Base-by-base conservation (phyloP, 2,329 filamentous ascomycete genomes). In the Pseudopithomyces chartarum region DNA sequence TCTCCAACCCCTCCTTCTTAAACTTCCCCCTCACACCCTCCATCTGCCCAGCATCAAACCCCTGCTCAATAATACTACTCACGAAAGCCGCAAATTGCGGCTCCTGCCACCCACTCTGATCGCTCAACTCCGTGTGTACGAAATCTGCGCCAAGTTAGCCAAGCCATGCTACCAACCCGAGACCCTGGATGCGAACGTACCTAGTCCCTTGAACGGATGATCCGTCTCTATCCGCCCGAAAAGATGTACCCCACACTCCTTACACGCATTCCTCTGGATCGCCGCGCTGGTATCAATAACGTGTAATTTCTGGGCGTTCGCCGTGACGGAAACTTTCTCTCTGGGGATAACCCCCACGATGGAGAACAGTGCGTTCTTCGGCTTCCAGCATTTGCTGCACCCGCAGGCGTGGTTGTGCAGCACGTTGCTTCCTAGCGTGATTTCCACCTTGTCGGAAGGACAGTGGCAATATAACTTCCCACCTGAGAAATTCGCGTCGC, bases 341-440 rank as follows among this genome's bases (percentile, higher is more conserved):
- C 74, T 71, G 6, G 87, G 82, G 2, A 89, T 75, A 52, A 90
- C 87, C 56, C 77, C 87, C 46, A 90, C 81, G 63, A 90, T 67
- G 58, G 84, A 84, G 80, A 90, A 90, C 58, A 90, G 81, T 0
- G 86, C 80, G 29, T 85, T 85, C 2, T 74, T 56, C 5, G 87
- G 87, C 74, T 89, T 90, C 86, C 86, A 90, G 82, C 87, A 90
- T 73, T 89, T 87, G 53, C 86, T 88, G 77, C 87, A 90, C 60
- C 87, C 87, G 75, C 87, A 90, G 54, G 85, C 86, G 76, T 90
- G 87, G 79, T 90, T 89, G 79, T 89, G 86, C 1, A 81, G 77
- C 54, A 90, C 83, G 64, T 89, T 85, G 69, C 82, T 78, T 56
- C 65, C 72, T 38, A 90, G 79, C 0, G 80, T 81, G 20, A 90